Conservation (phyloP, 306 rosid genomes). For the Canavalia ensiformis region DNA sequence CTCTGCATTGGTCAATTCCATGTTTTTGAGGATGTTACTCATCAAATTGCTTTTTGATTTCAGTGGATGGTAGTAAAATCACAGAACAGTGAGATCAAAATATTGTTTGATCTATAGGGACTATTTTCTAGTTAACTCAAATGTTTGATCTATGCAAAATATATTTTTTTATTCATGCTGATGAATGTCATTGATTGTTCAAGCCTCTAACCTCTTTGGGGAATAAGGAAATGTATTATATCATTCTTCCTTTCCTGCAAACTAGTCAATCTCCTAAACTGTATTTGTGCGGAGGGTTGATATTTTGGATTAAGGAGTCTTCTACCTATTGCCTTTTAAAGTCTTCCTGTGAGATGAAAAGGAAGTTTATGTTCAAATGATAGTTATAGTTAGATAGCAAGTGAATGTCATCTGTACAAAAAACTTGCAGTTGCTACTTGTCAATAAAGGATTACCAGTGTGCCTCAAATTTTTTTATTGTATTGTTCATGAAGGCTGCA, state of each 20-base stretch:
- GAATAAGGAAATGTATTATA: conserved; percentile 24
- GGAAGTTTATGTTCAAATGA: not conserved
- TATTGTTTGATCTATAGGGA: not conserved
- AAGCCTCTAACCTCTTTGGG: conserved; percentile 26
- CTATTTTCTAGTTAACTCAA: not conserved
- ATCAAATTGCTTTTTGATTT: not conserved
- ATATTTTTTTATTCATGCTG: conserved; percentile 4
- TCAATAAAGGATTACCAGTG: not conserved
- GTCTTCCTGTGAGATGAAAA: conserved; percentile 14
- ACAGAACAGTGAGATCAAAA: not conserved
- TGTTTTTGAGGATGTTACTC: not conserved
- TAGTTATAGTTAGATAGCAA: not conserved
- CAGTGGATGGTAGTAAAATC: not conserved
- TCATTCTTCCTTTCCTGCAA: not conserved
- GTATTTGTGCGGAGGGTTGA: not conserved
- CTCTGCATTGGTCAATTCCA: not conserved
- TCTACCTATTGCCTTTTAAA: not conserved
- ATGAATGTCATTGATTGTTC: not conserved
- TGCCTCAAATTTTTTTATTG: not conserved
- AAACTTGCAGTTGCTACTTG: conserved; percentile 5
- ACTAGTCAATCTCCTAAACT: not conserved
- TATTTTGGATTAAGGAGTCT: conserved; percentile 13
- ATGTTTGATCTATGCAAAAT: not conserved
- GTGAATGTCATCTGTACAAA: not conserved
- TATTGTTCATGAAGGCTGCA: conserved; percentile 1